A percentile compares a stretch with the other conserved stretches of the same genome.
phyloP scores from a whole-genome alignment of 352 stramenopile species.

The Thraustochytrium sp. region DNA sequence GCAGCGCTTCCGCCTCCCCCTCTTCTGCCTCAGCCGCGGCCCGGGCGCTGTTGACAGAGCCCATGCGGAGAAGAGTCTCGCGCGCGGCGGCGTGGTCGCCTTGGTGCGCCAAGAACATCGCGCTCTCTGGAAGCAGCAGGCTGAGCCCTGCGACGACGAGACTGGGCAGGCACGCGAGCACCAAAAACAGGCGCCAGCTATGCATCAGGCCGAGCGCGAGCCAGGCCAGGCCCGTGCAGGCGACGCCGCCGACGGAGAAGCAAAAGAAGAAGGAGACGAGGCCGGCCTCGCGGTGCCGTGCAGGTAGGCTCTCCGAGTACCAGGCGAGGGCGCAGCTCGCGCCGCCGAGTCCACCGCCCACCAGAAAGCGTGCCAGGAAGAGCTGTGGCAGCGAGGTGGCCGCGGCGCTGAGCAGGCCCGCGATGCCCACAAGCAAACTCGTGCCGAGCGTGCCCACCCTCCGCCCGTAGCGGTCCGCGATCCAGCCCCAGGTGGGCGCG shows the following conservation, averaged over 20 bases:
- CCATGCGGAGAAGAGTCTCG: background rate
- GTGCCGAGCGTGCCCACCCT: background rate
- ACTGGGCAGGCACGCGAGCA: background rate
- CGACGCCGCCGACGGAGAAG: background rate
- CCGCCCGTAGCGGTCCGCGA: background rate
- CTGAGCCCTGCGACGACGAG: background rate
- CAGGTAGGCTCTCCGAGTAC: background rate
- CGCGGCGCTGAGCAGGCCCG: background rate
- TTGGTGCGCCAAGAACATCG: background rate
- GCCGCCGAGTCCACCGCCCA: background rate
- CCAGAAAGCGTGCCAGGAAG: background rate
- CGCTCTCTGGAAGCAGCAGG: background rate
- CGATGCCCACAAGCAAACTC: background rate
- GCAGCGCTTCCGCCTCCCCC: background rate
- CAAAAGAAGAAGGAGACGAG: background rate
- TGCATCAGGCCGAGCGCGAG: background rate
- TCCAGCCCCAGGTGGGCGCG: background rate
- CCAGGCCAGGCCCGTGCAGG: background rate
- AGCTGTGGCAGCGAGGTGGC: background rate
- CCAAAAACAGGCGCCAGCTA: slow-evolving; percentile 5
- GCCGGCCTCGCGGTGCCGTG: background rate
- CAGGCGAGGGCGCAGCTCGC: background rate
- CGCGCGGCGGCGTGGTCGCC: background rate
- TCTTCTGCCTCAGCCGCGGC: background rate
- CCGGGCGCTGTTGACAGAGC: background rate